These are phyloP conservation scores for Amanita polypyramis DNA, from an alignment of 768 basidiomycete genomes.

Conservation along the genomic window DNA sequence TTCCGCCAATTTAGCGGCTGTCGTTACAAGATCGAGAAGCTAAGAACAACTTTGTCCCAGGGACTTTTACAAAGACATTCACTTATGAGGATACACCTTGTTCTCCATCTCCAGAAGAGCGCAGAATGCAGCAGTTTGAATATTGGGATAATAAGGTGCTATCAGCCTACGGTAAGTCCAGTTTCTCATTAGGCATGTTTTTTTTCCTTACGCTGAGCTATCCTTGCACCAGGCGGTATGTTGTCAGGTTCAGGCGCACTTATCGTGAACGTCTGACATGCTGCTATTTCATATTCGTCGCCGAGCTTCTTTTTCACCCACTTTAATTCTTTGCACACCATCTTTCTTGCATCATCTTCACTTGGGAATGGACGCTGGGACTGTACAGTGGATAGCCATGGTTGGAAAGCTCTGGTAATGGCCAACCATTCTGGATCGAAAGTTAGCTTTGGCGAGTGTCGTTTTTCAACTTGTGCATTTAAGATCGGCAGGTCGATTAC, in stretches of 20 bases:
- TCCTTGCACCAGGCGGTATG: conserved; percentile 7
- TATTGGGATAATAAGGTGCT: conserved; percentile 78
- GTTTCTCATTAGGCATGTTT: conserved; percentile 12
- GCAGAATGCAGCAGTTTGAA: conserved; percentile 85
- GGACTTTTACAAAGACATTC: background rate
- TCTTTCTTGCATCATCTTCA: conserved; percentile 34
- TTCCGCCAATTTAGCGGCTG: too few species aligned
- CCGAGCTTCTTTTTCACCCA: conserved; percentile 49
- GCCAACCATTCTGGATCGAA: conserved; percentile 94
- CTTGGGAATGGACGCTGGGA: conserved; percentile 52
- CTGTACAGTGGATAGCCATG: conserved; percentile 50
- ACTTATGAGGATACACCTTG: conserved; percentile 27
- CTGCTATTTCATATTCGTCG: conserved; percentile 31
- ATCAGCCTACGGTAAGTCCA: conserved; percentile 4
- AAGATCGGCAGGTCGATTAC: conserved; percentile 46
- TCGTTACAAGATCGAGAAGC: too few species aligned
- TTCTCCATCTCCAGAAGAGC: conserved; percentile 70
- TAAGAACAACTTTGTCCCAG: too few species aligned
- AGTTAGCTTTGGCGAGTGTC: conserved; percentile 30
- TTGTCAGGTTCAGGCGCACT: conserved; percentile 50
- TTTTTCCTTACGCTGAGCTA: conserved; percentile 23
- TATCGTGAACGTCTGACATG: conserved; percentile 55
- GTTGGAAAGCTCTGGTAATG: conserved; percentile 79
- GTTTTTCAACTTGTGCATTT: background rate
- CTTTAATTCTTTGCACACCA: conserved; percentile 46